Evolutionary conservation across 257 asterid species (phyloP), one percentile per base, ranked within the genome.

Genomic region (Salvia splendens): DNA sequence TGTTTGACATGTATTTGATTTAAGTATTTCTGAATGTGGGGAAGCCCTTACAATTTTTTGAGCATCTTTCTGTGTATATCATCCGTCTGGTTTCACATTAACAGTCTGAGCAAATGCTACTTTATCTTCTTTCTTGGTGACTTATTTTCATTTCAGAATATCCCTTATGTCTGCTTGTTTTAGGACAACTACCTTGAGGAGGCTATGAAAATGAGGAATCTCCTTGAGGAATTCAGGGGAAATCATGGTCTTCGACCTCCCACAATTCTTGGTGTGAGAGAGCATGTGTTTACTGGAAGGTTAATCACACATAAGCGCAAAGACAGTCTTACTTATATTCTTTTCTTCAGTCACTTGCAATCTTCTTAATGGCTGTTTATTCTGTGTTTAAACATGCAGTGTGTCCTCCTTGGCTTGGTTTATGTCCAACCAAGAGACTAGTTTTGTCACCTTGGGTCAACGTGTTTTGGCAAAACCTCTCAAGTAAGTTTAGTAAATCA

Each of bases 101-200:
- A 38, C 43, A 38, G 8, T 38, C 43, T 38, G 43, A 38, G 43
- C 43, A 38, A 38, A 6, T 38, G 9, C 43, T 16, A 36, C 40
- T 63, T 64, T 12, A 1, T 53, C 51, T 9, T 74, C 58, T 28
- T 58, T 40, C 41, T 2, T 52, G 46, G 58, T 55, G 49, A 49
- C 17, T 42, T 53, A 30, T 36, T 52, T 43, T 40, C 65, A 52
- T 20, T 64, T 48, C 11, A 49, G 52, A 42, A 47, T 17, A 56
- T 8, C 43, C 57, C 35, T 72, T 48, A 8, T 43, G 6, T 67
- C 2, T 67, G 28, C 78, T 55, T 72, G 24, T 48, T 79, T 67
- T 82, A 93, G 97, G 99, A 93, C 72, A 93, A 90, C 87, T 93
- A 93, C 89, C 97, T 93, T 75, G 99, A 93, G 86, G 99, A 93